A percentile compares a stretch with the other conserved stretches of the same genome.
phyloP scores from a whole-genome alignment of 2,329 filamentous ascomycete genomes.

The Claviceps quebecensis region DNA sequence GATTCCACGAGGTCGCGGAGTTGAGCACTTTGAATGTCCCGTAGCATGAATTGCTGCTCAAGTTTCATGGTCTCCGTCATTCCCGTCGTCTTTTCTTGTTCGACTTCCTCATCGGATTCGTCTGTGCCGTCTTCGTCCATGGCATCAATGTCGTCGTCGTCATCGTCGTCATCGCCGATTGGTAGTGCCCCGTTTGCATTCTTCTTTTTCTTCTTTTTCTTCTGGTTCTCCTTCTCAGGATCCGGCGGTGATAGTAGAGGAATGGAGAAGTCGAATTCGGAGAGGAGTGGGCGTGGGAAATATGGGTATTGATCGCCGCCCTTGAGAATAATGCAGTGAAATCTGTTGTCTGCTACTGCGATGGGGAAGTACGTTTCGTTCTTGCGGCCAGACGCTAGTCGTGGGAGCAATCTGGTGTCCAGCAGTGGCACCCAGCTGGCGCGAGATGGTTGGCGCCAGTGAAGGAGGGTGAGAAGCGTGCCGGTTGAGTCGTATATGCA shows the following conservation, averaged over 20 bases:
- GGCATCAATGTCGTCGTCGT: constrained; percentile 22
- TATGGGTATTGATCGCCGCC: constrained; percentile 86
- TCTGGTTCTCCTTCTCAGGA: constrained; percentile 21
- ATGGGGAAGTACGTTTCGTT: constrained; percentile 90
- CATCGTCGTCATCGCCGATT: constrained; percentile 11
- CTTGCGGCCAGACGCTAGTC: constrained; percentile 72
- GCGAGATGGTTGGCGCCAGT: constrained; percentile 77
- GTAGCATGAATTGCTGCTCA: constrained; percentile 70
- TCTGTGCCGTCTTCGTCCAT: constrained; percentile 21
- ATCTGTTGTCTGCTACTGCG: constrained; percentile 78
- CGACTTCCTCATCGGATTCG: constrained; percentile 13
- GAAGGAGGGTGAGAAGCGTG: constrained; percentile 71
- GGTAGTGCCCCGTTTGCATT: constrained; percentile 12
- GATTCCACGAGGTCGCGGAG: constrained; percentile 60
- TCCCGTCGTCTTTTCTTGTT: no score
- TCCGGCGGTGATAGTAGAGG: constrained; percentile 49
- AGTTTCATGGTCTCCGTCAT: constrained; percentile 43
- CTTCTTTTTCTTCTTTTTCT: constrained; percentile 13
- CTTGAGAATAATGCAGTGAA: constrained; percentile 98
- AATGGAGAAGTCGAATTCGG: constrained; percentile 84
- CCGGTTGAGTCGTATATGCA: constrained; percentile 93
- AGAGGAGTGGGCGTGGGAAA: constrained; percentile 78
- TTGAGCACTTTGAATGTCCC: constrained; percentile 57
- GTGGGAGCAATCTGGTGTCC: constrained; percentile 72
- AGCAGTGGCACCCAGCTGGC: constrained; percentile 86